Conservation (phyloP, 805 yeast genomes). For the Lipomyces yamanashiensis region DNA sequence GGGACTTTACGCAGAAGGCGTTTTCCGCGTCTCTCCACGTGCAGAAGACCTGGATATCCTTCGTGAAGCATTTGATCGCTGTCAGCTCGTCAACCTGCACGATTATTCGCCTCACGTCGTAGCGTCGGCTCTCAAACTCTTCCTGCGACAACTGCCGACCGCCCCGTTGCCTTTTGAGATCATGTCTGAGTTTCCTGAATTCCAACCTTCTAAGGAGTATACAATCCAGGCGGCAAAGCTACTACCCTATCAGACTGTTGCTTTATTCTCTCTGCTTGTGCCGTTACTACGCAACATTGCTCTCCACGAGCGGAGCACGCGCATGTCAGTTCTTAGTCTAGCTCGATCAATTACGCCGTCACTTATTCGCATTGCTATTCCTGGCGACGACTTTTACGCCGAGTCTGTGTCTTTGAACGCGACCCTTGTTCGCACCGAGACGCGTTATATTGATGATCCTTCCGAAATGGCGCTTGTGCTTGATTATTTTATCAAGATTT, state of each 20-base stretch:
- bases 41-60: constrained; percentile 41
- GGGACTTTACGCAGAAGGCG: constrained; percentile 36
- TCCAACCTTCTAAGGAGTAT: constrained; percentile 38
- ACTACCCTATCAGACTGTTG: constrained; percentile 32
- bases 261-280: constrained; percentile 26
- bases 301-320: constrained; percentile 23
- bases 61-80: constrained; percentile 49
- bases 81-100: constrained; percentile 57
- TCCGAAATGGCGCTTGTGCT: constrained; percentile 22
- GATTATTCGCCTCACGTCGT: constrained; percentile 63
- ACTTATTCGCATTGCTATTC: constrained; percentile 26
- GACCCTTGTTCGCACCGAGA: constrained; percentile 11
- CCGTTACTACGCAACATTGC: constrained; percentile 35
- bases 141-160: constrained; percentile 56
- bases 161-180: constrained; percentile 55
- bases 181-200: constrained; percentile 26
- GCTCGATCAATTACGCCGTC: constrained; percentile 34
- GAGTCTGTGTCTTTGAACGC: not conserved
- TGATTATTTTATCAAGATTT: constrained; percentile 30
- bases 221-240: constrained; percentile 19
- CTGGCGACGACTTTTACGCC: not conserved
- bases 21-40: constrained; percentile 38
- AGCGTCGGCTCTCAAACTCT: constrained; percentile 52
- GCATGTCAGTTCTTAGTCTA: constrained; percentile 28
- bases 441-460: constrained; percentile 27